Evolutionary conservation across 2,329 filamentous ascomycete genomes (phyloP).

Genomic region (Fusarium sp.): DNA sequence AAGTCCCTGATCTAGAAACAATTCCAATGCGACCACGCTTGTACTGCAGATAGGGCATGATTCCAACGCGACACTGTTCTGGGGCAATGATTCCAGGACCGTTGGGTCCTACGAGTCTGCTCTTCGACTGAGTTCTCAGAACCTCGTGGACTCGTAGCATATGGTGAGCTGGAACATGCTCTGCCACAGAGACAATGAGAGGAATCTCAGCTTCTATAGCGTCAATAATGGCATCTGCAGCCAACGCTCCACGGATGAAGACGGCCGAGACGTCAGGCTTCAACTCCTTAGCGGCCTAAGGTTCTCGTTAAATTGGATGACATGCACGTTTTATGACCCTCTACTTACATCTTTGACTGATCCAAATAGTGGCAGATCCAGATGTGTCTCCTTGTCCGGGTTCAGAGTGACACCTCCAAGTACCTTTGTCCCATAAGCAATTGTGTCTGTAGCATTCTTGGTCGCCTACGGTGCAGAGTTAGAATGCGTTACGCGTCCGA

Average conservation of each 20-base stretch:
- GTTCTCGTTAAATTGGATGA: neutral
- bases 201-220: constrained; percentile 82
- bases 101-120: constrained; percentile 82
- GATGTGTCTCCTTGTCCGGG: constrained; percentile 50
- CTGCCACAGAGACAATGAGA: constrained; percentile 80
- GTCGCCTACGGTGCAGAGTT: constrained; percentile 48
- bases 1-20: constrained; percentile 81
- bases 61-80: constrained; percentile 67
- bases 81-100: constrained; percentile 83
- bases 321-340: fast-evolving
- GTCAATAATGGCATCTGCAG: constrained; percentile 76
- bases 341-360: constrained; percentile 48
- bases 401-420: constrained; percentile 54
- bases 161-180: constrained; percentile 83
- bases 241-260: constrained; percentile 76
- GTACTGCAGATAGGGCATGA: constrained; percentile 56
- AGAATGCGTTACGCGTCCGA: neutral
- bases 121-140: constrained; percentile 76
- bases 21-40: constrained; percentile 75
- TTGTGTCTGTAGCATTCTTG: constrained; percentile 52
- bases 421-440: constrained; percentile 53
- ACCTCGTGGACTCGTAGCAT: constrained; percentile 77
- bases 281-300: constrained; percentile 49
- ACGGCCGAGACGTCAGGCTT: constrained; percentile 75
- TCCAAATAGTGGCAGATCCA: constrained; percentile 52